Evolutionary conservation across 148 eudicot genomes (phyloP), one percentile per base, ranked within the genome.

Genomic region (Camellia japonica): DNA sequence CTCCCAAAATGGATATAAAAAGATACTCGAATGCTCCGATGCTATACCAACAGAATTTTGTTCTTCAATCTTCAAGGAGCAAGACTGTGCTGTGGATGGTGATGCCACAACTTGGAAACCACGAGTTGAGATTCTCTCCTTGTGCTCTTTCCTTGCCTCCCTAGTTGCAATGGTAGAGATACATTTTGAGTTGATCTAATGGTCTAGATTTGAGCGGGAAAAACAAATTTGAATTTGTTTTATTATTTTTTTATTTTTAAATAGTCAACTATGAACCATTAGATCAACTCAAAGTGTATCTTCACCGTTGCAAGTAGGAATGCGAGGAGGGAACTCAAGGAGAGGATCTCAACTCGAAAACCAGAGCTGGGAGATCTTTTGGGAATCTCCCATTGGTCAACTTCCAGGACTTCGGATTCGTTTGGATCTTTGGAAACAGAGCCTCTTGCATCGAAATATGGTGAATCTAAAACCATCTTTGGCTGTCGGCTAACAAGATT

Each of bases 401-500:
- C 47, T 54, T 71, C 83, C 62, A 68, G 85, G 75, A 64, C 73
- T 15, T 69, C 78, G 4, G 78, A 72, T 63, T 81, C 85, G 67
- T 82, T 81, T 23, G 80, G 74, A 78, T 84, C 84, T 65, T 86
- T 85, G 56, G 83, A 80, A 63, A 72, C 72, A 73, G 87, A 78
- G 84, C 82, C 72, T 80, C 82, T 87, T 71, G 88, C 60, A 30
- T 82, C 94, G 73, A 94, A 95, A 82, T 80, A 89, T 66, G 92
- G 93, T 52, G 93, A 85, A 73, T 88, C 92, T 82, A 91, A 49
- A 82, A 41, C 75, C 63, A 83, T 82, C 65, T 89, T 90, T 63
- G 90, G 90, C 55, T 90, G 98, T 81, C 67, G 87, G 85, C 95
- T 91, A 78, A 97, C 83, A 67, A 82, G 84, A 79, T 83, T 87